A percentile compares a stretch with the other conserved stretches of the same genome.
Evolutionary conservation across 257 asterid genomes (phyloP).

Genomic region (Solanum okadae): DNA sequence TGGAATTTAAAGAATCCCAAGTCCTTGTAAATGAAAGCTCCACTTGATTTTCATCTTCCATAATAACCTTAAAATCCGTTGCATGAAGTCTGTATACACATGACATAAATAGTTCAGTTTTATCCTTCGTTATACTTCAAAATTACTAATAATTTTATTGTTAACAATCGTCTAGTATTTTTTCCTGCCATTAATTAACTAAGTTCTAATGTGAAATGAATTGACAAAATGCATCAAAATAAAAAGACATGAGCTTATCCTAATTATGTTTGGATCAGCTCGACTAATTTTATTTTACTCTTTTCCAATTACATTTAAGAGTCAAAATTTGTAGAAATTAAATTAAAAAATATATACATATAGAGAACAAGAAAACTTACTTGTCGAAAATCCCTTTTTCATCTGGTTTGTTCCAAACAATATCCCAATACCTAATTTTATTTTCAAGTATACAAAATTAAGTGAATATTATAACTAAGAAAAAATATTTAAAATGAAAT

Average conservation of each 20-base stretch:
- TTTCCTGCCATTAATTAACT: neutral
- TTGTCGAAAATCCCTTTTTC: conserved; percentile 24
- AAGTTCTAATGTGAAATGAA: neutral
- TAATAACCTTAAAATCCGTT: no score
- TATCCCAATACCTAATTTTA: conserved; percentile 69
- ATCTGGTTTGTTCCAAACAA: conserved; percentile 48
- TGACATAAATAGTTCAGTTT: no score
- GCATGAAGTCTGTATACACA: no score
- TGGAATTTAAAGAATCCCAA: conserved; percentile 15
- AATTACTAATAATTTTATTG: no score
- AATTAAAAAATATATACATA: no score
- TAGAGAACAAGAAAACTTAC: conserved; percentile 14
- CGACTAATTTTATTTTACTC: neutral
- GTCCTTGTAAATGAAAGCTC: conserved; percentile 61
- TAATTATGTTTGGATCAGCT: accelerated
- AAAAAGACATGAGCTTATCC: neutral
- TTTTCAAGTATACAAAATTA: neutral
- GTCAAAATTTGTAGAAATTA: neutral
- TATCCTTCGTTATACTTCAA: no score
- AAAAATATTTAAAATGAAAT: neutral
- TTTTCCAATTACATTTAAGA: neutral
- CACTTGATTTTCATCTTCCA: conserved; percentile 47
- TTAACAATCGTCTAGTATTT: neutral
- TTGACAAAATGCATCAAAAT: neutral
- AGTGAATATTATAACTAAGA: neutral